A percentile compares a stretch with the other conserved stretches of the same genome.
phyloP scores from a whole-genome alignment of 73 alveolate species.

The Paraurostyla sp. region DNA sequence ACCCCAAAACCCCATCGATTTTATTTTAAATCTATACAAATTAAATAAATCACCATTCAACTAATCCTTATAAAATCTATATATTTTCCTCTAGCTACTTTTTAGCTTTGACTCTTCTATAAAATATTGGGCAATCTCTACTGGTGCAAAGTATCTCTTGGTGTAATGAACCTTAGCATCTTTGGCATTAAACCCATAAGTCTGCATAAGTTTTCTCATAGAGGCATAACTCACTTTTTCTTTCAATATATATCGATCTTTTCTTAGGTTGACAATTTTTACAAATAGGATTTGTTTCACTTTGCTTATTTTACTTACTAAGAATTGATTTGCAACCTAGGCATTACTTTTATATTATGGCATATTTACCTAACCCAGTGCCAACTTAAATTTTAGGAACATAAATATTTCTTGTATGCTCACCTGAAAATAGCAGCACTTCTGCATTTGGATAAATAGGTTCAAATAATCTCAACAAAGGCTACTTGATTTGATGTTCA shows the following conservation, averaged over 20 bases:
- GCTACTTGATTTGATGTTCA: constrained; percentile 97
- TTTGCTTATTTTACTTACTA: constrained; percentile 71
- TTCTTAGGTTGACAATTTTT: constrained; percentile 76
- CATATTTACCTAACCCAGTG: constrained; percentile 78
- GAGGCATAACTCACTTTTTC: constrained; percentile 78
- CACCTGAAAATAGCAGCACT: constrained; percentile 85
- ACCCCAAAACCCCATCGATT: constrained; percentile 7
- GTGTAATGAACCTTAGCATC: constrained; percentile 83
- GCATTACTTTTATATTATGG: constrained; percentile 80
- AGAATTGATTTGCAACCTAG: constrained; percentile 81
- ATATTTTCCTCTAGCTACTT: constrained; percentile 63
- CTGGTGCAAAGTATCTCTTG: constrained; percentile 86
- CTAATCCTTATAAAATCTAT: constrained; percentile 36
- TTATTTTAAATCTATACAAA: not conserved
- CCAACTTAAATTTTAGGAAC: constrained; percentile 31
- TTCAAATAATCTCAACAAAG: constrained; percentile 95
- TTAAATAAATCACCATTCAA: constrained; percentile 60
- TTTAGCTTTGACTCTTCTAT: constrained; percentile 83
- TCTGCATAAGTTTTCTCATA: constrained; percentile 83
- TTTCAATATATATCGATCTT: constrained; percentile 76
- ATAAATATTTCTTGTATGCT: constrained; percentile 49
- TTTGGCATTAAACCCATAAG: constrained; percentile 88
- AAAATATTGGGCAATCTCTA: constrained; percentile 89
- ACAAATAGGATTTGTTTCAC: constrained; percentile 65
- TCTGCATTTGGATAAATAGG: constrained; percentile 93